These are phyloP conservation scores for Penium margaritaceum DNA, from an alignment of 139 green algal genomes.

Conservation along the genomic window DNA sequence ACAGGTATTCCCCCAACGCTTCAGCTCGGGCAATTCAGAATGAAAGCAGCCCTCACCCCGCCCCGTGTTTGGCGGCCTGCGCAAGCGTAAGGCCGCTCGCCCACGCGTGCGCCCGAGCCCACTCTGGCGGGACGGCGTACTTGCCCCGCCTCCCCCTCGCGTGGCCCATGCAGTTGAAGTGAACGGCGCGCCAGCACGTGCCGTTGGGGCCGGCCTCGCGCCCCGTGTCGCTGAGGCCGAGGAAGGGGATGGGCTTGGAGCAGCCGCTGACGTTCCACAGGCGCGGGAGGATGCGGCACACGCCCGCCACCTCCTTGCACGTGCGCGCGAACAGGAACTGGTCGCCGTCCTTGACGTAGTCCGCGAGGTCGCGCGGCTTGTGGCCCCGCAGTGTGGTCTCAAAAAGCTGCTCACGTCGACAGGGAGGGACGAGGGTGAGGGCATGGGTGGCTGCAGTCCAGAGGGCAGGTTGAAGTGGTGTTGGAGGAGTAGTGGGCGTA, in stretches of 20 bases:
- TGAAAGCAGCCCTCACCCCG: too few species aligned
- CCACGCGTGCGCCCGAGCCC: background rate
- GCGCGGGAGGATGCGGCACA: conserved; percentile 9
- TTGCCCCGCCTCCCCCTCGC: background rate
- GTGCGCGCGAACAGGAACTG: conserved; percentile 17
- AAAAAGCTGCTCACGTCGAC: background rate
- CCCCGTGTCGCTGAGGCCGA: background rate
- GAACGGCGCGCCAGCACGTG: conserved; percentile 14
- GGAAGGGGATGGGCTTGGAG: conserved; percentile 20
- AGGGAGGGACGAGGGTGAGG: background rate
- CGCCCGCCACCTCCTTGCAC: conserved; percentile 1
- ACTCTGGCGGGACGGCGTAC: conserved; percentile 4
- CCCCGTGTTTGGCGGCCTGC: too few species aligned
- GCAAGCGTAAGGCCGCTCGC: background rate
- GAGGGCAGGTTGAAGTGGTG: too few species aligned
- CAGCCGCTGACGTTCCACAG: conserved; percentile 29
- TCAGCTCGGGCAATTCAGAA: too few species aligned
- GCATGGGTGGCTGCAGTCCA: too few species aligned
- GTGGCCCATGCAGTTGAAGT: conserved; percentile 30
- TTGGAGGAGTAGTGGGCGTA: too few species aligned
- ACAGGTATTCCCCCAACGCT: too few species aligned
- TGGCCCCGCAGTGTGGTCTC: background rate
- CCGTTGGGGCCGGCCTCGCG: conserved; percentile 10
- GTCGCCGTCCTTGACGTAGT: conserved; percentile 17
- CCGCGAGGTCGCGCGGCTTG: conserved; percentile 5